Evolutionary conservation across 2,329 filamentous ascomycete species (phyloP), one percentile per base, ranked within the genome.

Genomic region (Diplodia sapinea): DNA sequence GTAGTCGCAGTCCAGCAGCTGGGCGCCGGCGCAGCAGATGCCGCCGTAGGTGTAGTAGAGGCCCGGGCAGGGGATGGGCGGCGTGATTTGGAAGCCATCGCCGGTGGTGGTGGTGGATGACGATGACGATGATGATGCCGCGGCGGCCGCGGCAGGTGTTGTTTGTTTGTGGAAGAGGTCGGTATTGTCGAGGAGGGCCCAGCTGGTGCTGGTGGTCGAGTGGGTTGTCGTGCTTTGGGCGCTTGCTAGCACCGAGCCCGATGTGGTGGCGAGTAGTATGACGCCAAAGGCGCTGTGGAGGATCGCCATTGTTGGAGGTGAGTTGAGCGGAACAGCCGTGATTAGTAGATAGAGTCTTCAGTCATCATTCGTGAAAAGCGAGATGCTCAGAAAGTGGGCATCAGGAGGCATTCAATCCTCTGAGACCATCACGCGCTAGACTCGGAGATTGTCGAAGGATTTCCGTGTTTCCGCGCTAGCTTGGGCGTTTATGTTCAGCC

Each of bases 21-120:
- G 17, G 36, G 43, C n/a, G 36, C 56, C 29, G 12, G 38, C 9
- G 56, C 56, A 61, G 56, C 56, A 61, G 11, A 61, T n/a, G 38
- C 56, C 56, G 36, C 38, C 56, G n/a, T 61, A 49, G n/a, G 56
- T 61, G 56, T 61, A 61, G 56, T 61, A 61, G 20, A 61, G 20
- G 20, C 56, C 56, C 1, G 56, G 56, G 56, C 56, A 61, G 5
- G 36, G 36, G 17, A 61, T 61, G 3, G 56, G 56, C 3, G 56
- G 56, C 12, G 56, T 61, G 56, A 61, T 49, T 43, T 23, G 17
- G 52, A 20, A 56, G 31, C 29, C 1, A 11, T 23, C 29, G n/a
- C 29, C 13, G 31, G 29, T 13, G 52, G 52, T 36, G 7, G 52
- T 23, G 31, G n/a, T 36, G 52, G 52, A n/a, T n/a, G n/a, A n/a